phyloP scores from a whole-genome alignment of 371 early-diverging fungal genomes.

The Mortierella sp. region DNA sequence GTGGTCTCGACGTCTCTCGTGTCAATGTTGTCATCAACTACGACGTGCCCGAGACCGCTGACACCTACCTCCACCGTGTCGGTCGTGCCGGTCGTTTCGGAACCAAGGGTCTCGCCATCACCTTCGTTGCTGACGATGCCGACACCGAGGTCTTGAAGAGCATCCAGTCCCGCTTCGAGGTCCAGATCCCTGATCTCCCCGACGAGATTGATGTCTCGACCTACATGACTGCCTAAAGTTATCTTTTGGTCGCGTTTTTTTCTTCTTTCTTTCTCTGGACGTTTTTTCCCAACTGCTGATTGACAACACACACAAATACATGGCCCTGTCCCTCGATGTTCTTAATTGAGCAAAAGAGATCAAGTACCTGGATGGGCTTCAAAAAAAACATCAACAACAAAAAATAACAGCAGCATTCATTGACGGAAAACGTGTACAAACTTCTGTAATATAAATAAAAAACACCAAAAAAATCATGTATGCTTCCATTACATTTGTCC shows the following conservation, averaged over 20 bases:
- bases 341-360: not conserved
- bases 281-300: conserved; percentile 1
- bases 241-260: too few relatives aligned
- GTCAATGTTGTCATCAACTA: conserved; percentile 99
- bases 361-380: not conserved
- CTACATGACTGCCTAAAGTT: conserved; percentile 70
- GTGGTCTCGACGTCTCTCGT: conserved; percentile 99
- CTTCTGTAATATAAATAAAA: conserved; percentile 6
- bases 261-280: not conserved
- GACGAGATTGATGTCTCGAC: conserved; percentile 87
- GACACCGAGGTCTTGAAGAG: conserved; percentile 88
- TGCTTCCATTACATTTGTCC: not conserved
- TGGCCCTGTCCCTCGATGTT: not conserved
- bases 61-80: conserved; percentile 97
- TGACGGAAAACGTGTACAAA: not conserved
- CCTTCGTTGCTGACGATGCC: conserved; percentile 93
- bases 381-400: conserved; percentile 1
- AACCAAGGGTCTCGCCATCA: conserved; percentile 98
- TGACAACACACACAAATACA: not conserved
- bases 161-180: conserved; percentile 97
- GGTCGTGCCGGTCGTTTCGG: conserved; percentile 99
- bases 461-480: not conserved
- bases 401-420: not conserved
- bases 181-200: conserved; percentile 92
- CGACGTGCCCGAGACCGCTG: conserved; percentile 96